These are phyloP conservation scores for Cyberlindnera lachancei DNA, from an alignment of 805 yeast genomes.

Conservation along the genomic window DNA sequence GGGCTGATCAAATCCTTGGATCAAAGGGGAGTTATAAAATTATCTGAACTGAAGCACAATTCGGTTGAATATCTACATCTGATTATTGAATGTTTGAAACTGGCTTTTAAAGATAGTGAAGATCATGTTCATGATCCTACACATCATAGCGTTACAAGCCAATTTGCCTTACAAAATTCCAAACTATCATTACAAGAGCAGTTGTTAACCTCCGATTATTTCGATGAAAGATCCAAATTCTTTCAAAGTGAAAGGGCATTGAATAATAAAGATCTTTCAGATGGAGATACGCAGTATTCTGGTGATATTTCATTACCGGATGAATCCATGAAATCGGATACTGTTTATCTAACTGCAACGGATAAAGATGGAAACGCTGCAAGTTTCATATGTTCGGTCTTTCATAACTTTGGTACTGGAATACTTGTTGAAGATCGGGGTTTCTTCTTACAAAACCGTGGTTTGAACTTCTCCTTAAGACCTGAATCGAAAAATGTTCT, in stretches of 20 bases:
- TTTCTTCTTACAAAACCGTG: constrained; percentile 68
- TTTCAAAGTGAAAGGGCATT: constrained; percentile 35
- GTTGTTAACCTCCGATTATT: constrained; percentile 42
- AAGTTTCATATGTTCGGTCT: constrained; percentile 73
- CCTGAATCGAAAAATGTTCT: constrained; percentile 50
- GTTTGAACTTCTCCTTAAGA: constrained; percentile 62
- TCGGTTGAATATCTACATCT: constrained; percentile 64
- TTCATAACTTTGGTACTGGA: constrained; percentile 55
- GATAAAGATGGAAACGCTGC: constrained; percentile 73
- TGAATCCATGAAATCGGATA: constrained; percentile 53
- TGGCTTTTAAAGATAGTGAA: constrained; percentile 70
- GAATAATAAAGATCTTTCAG: constrained; percentile 33
- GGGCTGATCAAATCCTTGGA: constrained; percentile 58
- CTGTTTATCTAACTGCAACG: constrained; percentile 59
- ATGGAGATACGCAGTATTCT: too few species aligned
- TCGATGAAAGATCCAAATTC: constrained; percentile 39
- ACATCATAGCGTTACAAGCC: constrained; percentile 27
- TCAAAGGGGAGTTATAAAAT: constrained; percentile 34
- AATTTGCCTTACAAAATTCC: constrained; percentile 1
- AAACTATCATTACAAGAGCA: constrained; percentile 23
- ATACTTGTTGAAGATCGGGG: constrained; percentile 60
- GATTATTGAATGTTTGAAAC: constrained; percentile 62
- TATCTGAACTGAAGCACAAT: constrained; percentile 46
- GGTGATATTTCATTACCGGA: constrained; percentile 52
- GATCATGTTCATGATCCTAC: constrained; percentile 62